Evolutionary conservation across 768 basidiomycete genomes (phyloP).

Genomic region (Porphyrellus cyaneotinctus): DNA sequence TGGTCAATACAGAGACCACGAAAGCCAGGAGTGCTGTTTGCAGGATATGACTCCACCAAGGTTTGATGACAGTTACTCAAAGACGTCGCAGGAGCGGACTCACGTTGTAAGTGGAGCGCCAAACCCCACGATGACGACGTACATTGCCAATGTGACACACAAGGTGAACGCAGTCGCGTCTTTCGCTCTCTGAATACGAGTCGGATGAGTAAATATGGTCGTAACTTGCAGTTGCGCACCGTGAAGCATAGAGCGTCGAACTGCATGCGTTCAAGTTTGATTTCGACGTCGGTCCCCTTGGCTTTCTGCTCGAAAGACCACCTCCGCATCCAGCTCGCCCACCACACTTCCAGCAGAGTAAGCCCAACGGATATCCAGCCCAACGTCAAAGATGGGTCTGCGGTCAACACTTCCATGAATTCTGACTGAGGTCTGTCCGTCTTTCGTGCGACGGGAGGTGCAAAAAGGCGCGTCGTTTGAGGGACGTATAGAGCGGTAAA

Average conservation of each 20-base stretch:
- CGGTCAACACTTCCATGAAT: conserved; percentile 65
- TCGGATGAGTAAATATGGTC: neutral
- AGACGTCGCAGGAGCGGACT: conserved; percentile 4
- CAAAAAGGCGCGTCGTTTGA: conserved; percentile 46
- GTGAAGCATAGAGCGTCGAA: conserved; percentile 36
- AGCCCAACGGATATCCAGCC: conserved; percentile 55
- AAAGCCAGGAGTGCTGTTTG: conserved; percentile 69
- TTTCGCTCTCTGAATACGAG: conserved; percentile 42
- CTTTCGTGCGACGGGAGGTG: conserved; percentile 31
- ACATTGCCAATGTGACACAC: conserved; percentile 42
- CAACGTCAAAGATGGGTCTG: conserved; percentile 54
- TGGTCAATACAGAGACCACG: conserved; percentile 60
- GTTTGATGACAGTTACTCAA: neutral
- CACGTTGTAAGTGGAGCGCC: conserved; percentile 71
- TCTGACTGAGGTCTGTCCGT: conserved; percentile 65
- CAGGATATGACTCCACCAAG: conserved; percentile 39
- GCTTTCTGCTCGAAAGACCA: conserved; percentile 49
- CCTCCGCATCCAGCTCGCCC: conserved; percentile 60
- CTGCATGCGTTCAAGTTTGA: conserved; percentile 39
- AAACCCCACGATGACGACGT: conserved; percentile 56
- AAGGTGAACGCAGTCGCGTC: conserved; percentile 54
- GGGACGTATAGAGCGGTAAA: conserved; percentile 73
- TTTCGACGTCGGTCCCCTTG: conserved; percentile 41
- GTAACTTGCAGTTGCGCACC: conserved; percentile 32
- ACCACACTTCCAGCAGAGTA: conserved; percentile 58